A percentile compares a stretch with the other conserved stretches of the same genome.
These are phyloP conservation scores for Lolium multiflorum DNA, from an alignment of 176 grass and related monocot species.

Conservation along the genomic window DNA sequence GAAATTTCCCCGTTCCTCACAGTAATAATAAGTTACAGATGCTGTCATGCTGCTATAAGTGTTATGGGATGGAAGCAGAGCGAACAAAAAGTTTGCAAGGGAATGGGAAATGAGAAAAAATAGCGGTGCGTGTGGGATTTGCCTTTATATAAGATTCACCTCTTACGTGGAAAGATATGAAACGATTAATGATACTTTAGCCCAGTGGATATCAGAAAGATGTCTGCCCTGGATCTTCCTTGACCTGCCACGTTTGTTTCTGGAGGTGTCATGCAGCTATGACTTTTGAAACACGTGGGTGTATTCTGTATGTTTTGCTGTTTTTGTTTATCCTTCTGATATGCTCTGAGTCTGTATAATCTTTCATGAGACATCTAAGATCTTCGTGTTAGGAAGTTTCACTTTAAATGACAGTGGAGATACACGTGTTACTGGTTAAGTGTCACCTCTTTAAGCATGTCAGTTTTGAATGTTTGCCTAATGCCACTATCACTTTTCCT, in stretches of 20 bases:
- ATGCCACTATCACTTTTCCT: slow-evolving; percentile 18
- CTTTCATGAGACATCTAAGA: not conserved
- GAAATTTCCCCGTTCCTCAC: not conserved
- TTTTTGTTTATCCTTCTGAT: slow-evolving; percentile 30
- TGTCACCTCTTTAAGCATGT: slow-evolving; percentile 17
- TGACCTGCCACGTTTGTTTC: slow-evolving; percentile 32
- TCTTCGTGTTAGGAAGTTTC: not conserved
- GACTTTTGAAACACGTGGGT: slow-evolving; percentile 13
- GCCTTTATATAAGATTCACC: slow-evolving; percentile 41
- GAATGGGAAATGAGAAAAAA: slow-evolving; percentile 41
- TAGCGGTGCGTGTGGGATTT: not conserved
- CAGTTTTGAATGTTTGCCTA: not conserved
- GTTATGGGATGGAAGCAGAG: slow-evolving; percentile 30
- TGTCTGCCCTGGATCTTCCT: slow-evolving; percentile 23
- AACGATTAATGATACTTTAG: slow-evolving; percentile 36
- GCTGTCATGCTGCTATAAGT: slow-evolving; percentile 33
- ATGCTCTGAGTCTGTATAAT: not conserved
- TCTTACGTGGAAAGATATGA: slow-evolving; percentile 42
- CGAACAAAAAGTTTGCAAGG: slow-evolving; percentile 8
- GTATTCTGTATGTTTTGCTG: slow-evolving; percentile 31
- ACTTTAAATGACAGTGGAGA: not conserved
- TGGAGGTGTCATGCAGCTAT: not conserved
- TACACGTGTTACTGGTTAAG: slow-evolving; percentile 10
- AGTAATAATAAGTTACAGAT: slow-evolving; percentile 16
- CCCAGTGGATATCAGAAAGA: slow-evolving; percentile 26